phyloP scores from a whole-genome alignment of 768 basidiomycete genomes.

The Termitomyces sp. region DNA sequence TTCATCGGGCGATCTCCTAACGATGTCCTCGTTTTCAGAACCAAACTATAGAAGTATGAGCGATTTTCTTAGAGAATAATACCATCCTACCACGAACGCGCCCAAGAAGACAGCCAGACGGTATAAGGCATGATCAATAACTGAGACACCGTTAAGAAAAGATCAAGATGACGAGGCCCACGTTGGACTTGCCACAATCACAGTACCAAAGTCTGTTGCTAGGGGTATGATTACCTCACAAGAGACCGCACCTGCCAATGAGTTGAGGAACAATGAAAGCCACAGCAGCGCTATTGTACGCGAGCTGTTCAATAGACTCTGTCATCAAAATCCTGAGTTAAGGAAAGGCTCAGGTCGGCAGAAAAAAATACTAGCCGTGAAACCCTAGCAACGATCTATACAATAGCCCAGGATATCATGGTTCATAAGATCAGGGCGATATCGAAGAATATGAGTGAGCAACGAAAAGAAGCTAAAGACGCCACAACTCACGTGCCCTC shows the following conservation, averaged over 20 bases:
- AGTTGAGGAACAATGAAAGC: constrained; percentile 25
- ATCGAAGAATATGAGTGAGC: background rate
- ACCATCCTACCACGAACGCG: constrained; percentile 15
- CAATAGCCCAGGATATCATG: background rate
- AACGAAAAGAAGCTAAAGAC: background rate
- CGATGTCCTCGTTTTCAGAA: constrained; percentile 14
- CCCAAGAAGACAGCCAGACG: constrained; percentile 18
- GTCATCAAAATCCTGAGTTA: too few species aligned
- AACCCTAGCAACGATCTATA: background rate
- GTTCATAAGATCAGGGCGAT: background rate
- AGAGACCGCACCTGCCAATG: constrained; percentile 18
- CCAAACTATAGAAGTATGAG: constrained; percentile 16
- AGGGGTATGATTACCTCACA: constrained; percentile 10
- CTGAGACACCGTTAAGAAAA: constrained; percentile 8
- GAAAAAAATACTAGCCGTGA: constrained; percentile 1
- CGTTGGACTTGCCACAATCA: constrained; percentile 14
- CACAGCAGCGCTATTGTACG: constrained; percentile 13
- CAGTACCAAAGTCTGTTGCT: constrained; percentile 13
- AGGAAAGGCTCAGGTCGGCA: background rate
- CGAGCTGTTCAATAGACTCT: constrained; percentile 1
- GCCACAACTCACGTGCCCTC: constrained; percentile 5
- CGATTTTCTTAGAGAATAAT: background rate
- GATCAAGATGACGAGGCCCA: background rate
- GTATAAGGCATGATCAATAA: constrained; percentile 20
- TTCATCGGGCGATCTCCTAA: constrained; percentile 20